Base-by-base conservation (phyloP, 257 asterid genomes). In the Vinca minor region DNA sequence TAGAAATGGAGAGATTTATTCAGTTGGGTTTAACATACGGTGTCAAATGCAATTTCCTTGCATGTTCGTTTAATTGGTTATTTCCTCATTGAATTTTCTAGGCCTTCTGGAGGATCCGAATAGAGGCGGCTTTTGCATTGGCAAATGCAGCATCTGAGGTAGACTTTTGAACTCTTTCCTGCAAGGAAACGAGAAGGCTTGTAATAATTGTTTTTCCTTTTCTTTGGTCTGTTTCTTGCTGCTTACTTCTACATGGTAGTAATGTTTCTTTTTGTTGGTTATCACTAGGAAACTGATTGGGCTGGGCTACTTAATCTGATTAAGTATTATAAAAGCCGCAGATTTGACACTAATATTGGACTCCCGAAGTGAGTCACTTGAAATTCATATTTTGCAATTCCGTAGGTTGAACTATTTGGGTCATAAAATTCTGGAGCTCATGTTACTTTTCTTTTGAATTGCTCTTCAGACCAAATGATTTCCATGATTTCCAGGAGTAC, bases 81-180 rank as follows among this genome's bases (percentile, higher is more conserved):
- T 68, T 63, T 53, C 55, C 59, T 28, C 54, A 20, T 70, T 73
- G 54, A 65, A 31, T 74, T 36, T 36, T 75, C 45, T 72, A 93
- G 98, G 97, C 86, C 69, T 93, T 87, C 75, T 93, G 98, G 98
- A 89, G 97, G 77, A 87, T 85, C 71, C 96, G 95, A 26, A 74
- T 87, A 65, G 91, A 84, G 79, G 97, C 97, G 48, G 98, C 97
- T 45, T 93, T 85, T 77, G 95, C 96, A 35, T 79, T 93, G 84
- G 96, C 98, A 59, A 76, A 75, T 70, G 84, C 97, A 26, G 79
- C 96, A 66, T 79, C 86, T 62, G 98, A 89, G 94, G 98, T 93
- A 78, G 59, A 39, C 14, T 29, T 21, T n/a, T 32, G 25, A 46
- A 47, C 31, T 62, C 61, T 60, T 73, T 45, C 73, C 47, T 31